Evolutionary conservation across 495 filamentous ascomycete genomes (phyloP), one percentile per base, ranked within the genome.

Genomic region (Neurospora sp.): DNA sequence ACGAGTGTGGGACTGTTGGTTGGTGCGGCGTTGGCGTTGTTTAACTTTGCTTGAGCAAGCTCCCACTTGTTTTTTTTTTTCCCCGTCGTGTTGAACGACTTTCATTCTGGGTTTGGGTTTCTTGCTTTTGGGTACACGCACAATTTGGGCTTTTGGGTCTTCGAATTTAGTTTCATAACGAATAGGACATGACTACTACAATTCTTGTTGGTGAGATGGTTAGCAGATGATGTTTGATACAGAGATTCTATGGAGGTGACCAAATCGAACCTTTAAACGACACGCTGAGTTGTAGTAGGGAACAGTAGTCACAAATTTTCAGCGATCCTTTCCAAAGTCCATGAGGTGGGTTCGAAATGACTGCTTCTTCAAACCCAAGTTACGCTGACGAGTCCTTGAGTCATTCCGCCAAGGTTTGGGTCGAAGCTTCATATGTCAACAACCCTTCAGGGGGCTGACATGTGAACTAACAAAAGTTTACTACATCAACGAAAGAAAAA

Each of bases 101-200:
- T 16, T 65, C 53, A 9, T 31, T 61, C 22, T 61, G 53, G 53
- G 46, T 61, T 59, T 27, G 46, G 48, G 48, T 61, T 61, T 31
- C 20, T 31, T 61, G 53, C 2, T 31, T 61, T 22, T 12, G 10
- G 46, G 46, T 27, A 53, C 10, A 53, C 20, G 10, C 22, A 61
- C 22, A 27, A 53, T 53, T 16, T 14, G 11, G 46, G 12, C 1
- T 7, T 7, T 16, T 3, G 12, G 53, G 22, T 31, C 20, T 31
- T 31, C 12, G 22, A 22, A 31, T 61, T 61, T 16, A 61, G 53
- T 61, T 61, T 31, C 6, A 61, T 31, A 31, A 31, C 20, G 22
- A 61, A 31, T 61, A 16, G 22, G 22, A 61, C 12, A 61, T 61
- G 53, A 61, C 12, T 81, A 78, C 74, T 77, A 80, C 61, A 77